Evolutionary conservation across 345 rosid genomes (phyloP), one percentile per base, ranked within the genome.

Genomic region (Moringa oleifera): DNA sequence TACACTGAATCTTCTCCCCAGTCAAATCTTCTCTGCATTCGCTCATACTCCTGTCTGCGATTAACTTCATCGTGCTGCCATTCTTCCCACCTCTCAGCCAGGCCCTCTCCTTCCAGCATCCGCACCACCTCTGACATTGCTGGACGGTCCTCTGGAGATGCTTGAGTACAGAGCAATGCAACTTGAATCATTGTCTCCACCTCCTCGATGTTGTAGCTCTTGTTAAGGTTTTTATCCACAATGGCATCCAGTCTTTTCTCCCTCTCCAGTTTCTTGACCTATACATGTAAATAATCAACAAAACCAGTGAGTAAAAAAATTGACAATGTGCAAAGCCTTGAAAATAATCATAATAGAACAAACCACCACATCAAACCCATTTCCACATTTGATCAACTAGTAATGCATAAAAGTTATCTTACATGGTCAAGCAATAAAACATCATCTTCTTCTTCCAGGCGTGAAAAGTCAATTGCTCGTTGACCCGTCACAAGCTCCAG

Each of bases 401-500:
- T 7, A 37, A 24, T 21, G 18, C 25, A 57, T 50, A 53, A 58
- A 1, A 50, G 31, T 28, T 18, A 55, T 61, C 91, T 76, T 78
- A 93, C 98, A 64, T 88, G 98, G 71, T 93, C 98, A 51, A 93
- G 97, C 72, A 93, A 67, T 59, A 90, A 74, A 67, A 88, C 98
- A 78, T 93, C 96, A 67, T 89, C 96, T 69, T 90, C 98, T 74
- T 90, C 98, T 73, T 93, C 98, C 81, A 90, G 71, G 53, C 98
- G 94, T 16, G 98, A 88, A 72, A 90, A 90, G 70, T 93, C 98
- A 23, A 93, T 90, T 0, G 98, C 98, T 0, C 98, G 85, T 74
- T 93, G 98, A 54, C 98, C 98, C n/a, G 98, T 93, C 50, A 93
- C 98, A n/a, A 93, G 90, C 84, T 93, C 98, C 47, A 93, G 82